A percentile compares a stretch with the other conserved stretches of the same genome.
These are phyloP conservation scores for Viola pubescens DNA, from an alignment of 441 rosid genomes.

Conservation along the genomic window DNA sequence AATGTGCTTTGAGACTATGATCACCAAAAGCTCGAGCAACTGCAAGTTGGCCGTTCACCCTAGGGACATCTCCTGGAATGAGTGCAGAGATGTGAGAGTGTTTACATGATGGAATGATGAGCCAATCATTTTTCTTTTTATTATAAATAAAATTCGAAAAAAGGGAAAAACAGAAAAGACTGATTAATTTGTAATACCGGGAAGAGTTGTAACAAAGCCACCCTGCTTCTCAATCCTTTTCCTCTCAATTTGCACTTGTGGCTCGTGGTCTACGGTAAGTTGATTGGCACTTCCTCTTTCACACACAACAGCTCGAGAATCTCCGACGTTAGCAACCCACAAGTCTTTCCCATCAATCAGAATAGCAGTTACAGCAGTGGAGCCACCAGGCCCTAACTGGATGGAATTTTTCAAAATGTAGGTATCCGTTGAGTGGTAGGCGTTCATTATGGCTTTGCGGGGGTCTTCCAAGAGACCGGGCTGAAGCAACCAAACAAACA, in stretches of 20 bases:
- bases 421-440: constrained; percentile 44
- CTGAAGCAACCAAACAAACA: constrained; percentile 21
- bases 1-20: constrained; percentile 64
- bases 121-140: neutral
- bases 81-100: constrained; percentile 11
- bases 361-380: constrained; percentile 65
- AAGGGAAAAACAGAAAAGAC: neutral
- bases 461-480: constrained; percentile 49
- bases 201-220: constrained; percentile 52
- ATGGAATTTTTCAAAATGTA: constrained; percentile 38
- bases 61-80: constrained; percentile 63
- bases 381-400: constrained; percentile 63
- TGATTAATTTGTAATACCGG: constrained; percentile 26
- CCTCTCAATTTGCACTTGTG: constrained; percentile 35
- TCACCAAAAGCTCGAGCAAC: constrained; percentile 78
- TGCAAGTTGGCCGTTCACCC: constrained; percentile 73
- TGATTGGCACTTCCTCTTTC: constrained; percentile 56
- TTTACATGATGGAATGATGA: neutral
- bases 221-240: constrained; percentile 51
- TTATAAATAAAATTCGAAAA: neutral
- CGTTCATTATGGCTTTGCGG: constrained; percentile 36
- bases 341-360: constrained; percentile 52
- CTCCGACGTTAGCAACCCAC: constrained; percentile 63
- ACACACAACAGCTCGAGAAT: constrained; percentile 60
- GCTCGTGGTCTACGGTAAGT: constrained; percentile 59